Percentiles rank a stretch among this genome's conserved stretches.
Evolutionary conservation across 2,329 filamentous ascomycete genomes (phyloP).

Genomic region (Pyricularia grisea): DNA sequence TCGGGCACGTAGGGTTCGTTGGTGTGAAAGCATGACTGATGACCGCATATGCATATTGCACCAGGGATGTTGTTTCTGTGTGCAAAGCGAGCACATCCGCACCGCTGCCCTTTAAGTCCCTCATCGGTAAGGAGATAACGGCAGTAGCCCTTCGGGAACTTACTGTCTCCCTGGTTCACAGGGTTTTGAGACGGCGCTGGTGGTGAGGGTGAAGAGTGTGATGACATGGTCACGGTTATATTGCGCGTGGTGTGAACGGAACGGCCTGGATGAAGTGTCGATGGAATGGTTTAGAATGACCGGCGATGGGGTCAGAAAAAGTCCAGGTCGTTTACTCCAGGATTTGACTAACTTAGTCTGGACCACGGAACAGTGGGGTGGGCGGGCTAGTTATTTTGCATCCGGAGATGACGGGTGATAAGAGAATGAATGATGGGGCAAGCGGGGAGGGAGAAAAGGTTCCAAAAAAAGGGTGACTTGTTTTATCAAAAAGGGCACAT

Average conservation of each 20-base stretch:
- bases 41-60: conserved; percentile 48
- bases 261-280: background rate
- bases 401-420: background rate
- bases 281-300: background rate
- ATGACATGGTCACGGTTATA: conserved; percentile 4
- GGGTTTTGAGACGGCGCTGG: conserved; percentile 8
- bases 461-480: background rate
- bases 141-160: conserved; percentile 47
- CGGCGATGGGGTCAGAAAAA: background rate
- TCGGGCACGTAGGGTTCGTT: conserved; percentile 36
- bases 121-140: conserved; percentile 49
- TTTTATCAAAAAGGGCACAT: background rate
- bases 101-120: conserved; percentile 47
- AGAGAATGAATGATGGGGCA: background rate
- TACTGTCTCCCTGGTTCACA: conserved; percentile 28
- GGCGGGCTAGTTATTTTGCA: background rate
- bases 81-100: conserved; percentile 48
- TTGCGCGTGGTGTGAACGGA: background rate
- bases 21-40: conserved; percentile 51
- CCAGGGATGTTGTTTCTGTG: conserved; percentile 43
- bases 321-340: background rate
- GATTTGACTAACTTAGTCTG: background rate
- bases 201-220: conserved; percentile 19
- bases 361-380: background rate
- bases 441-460: background rate